These are phyloP conservation scores for Leccinum barrowsii DNA, from an alignment of 768 basidiomycete species.

Conservation along the genomic window DNA sequence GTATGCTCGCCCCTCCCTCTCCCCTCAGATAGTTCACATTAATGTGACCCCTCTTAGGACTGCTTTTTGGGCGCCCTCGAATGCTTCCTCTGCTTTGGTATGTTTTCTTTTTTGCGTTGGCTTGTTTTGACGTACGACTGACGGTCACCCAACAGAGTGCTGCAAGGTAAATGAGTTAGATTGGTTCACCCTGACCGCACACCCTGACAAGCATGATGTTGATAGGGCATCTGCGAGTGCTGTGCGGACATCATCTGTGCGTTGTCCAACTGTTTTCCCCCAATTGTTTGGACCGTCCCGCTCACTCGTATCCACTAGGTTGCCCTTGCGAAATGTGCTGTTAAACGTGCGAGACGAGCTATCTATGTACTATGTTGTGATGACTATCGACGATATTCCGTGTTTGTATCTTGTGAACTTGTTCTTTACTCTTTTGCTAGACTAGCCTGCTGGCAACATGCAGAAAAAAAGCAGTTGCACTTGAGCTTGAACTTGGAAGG, in stretches of 20 bases:
- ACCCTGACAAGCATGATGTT: background rate
- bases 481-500: background rate
- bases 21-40: background rate
- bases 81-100: slow-evolving; percentile 75
- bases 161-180: slow-evolving; percentile 50
- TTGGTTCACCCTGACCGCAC: background rate
- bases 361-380: slow-evolving; percentile 8
- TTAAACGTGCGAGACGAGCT: slow-evolving; percentile 27
- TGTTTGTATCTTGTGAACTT: slow-evolving; percentile 13
- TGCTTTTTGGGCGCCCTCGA: slow-evolving; percentile 59
- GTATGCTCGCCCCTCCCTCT: slow-evolving; percentile 29
- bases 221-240: slow-evolving; percentile 68
- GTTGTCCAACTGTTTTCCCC: slow-evolving; percentile 19
- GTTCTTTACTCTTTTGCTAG: background rate
- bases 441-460: background rate
- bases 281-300: background rate
- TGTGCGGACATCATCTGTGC: slow-evolving; percentile 66
- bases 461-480: background rate
- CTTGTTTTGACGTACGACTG: background rate
- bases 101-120: slow-evolving; percentile 21
- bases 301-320: slow-evolving; percentile 38
- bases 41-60: slow-evolving; percentile 40
- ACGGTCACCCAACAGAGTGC: slow-evolving; percentile 43
- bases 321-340: slow-evolving; percentile 82
- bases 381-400: background rate